These are phyloP conservation scores for Staphylotrichum tortipilum DNA, from an alignment of 495 filamentous ascomycete genomes.

Conservation along the genomic window DNA sequence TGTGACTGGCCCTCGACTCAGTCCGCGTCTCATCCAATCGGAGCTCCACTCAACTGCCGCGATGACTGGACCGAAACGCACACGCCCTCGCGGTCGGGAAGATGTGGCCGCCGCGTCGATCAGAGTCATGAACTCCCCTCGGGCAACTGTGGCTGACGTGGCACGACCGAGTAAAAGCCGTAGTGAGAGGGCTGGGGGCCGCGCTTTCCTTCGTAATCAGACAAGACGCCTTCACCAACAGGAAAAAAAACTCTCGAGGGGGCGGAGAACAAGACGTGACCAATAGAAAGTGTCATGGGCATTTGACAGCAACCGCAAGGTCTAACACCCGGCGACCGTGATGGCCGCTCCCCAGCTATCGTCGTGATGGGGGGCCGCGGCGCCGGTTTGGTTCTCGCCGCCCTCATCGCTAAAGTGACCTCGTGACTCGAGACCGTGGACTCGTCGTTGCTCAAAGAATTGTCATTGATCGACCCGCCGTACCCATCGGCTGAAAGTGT, in stretches of 20 bases:
- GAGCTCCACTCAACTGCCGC: no score
- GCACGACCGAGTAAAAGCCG: background rate
- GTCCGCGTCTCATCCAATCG: background rate
- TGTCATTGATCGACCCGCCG: slow-evolving; percentile 29
- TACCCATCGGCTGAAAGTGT: slow-evolving; percentile 27
- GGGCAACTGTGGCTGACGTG: background rate
- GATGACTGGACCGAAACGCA: background rate
- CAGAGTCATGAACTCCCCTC: background rate
- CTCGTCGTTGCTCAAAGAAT: slow-evolving; percentile 27
- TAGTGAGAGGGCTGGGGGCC: no score
- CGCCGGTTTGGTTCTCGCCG: slow-evolving; percentile 4
- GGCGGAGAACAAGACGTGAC: background rate
- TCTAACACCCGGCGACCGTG: slow-evolving; percentile 9
- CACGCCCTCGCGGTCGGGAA: background rate
- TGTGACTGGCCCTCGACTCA: background rate
- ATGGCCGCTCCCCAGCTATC: slow-evolving; percentile 10
- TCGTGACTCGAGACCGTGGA: slow-evolving; percentile 14
- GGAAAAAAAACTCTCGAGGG: background rate
- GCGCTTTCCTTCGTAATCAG: no score
- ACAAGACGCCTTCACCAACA: no score
- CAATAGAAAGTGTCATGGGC: slow-evolving; percentile 8
- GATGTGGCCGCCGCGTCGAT: background rate
- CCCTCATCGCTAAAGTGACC: slow-evolving; percentile 12
- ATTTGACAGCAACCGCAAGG: slow-evolving; percentile 10
- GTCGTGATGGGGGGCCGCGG: slow-evolving; percentile 6